Base-by-base conservation (phyloP, 2,329 filamentous ascomycete genomes). In the Aureobasidium sp. region DNA sequence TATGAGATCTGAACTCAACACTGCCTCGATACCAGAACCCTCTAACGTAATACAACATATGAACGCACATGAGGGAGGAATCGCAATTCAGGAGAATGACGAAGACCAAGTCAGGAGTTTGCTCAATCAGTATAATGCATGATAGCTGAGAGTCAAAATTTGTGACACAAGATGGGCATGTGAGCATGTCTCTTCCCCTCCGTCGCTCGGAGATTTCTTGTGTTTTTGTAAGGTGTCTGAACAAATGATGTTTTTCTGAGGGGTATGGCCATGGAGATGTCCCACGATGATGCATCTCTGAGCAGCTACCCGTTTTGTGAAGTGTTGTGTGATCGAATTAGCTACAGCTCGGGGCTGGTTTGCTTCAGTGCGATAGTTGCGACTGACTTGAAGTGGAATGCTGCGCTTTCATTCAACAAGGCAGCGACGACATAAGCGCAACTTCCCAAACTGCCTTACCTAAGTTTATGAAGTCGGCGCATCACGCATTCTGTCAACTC, bases 1-100 rank as follows among this genome's bases (percentile, higher is more conserved):
- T 5, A 59, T 59, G 56, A 59, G 56, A 5, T 41, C 44, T 0
- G 34, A 59, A 24, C 27, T 59, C 32, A 59, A 59, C 24, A 41
- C 12, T n/a, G 55, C 20, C 6, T 20, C 20, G 1, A 13, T 32
- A 12, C 20, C 32, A 36, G 53, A 56, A 2, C 24, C 43, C 15
- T n/a, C 43, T 20, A 37, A 37, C 32, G 10, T 7, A 2, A 36
- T 47, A 7, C 55, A 59, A 8, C 29, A 59, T 13, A 15, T 50
- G 5, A n/a, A 34, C 44, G 44, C 24, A 9, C 44, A 59, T 15
- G 34, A 32, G 15, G 13, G 41, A 2, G 43, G 20, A 1, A 27
- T 37, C 0, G 9, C 34, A 5, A 41, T 48, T 5, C 56, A 39
- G 17, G 44, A 17, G 9, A 59, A 50, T 3, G 26, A 59, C 12